A percentile compares a stretch with the other conserved stretches of the same genome.
Evolutionary conservation across 495 filamentous ascomycete species (phyloP).

Genomic region (Penicillium riverlandense): DNA sequence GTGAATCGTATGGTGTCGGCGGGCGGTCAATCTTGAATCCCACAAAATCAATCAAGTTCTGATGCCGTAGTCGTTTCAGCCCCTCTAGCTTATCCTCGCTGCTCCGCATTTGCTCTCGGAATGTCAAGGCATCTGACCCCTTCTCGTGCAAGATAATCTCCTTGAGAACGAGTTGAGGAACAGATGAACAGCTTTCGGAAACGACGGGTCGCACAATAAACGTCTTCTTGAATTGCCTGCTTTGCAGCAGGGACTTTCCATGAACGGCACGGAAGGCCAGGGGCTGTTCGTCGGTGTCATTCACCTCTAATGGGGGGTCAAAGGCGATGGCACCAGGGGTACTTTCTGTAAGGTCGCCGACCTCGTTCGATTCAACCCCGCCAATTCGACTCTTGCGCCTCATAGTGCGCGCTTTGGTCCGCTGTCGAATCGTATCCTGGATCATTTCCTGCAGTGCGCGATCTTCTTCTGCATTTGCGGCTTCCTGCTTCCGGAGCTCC

Average conservation of each 20-base stretch:
- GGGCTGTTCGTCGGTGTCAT: constrained; percentile 47
- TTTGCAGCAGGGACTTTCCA: constrained; percentile 50
- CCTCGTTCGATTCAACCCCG: constrained; percentile 22
- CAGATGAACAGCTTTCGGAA: constrained; percentile 36
- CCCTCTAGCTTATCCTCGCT: constrained; percentile 69
- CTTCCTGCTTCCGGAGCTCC: constrained; percentile 44
- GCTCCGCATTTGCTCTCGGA: constrained; percentile 46
- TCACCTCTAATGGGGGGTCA: constrained; percentile 59
- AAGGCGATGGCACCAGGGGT: constrained; percentile 51
- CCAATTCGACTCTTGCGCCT: constrained; percentile 33
- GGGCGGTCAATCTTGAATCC: constrained; percentile 67
- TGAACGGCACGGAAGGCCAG: constrained; percentile 58
- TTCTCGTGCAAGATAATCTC: constrained; percentile 33
- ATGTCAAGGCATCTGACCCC: constrained; percentile 39
- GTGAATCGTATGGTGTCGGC: constrained; percentile 13
- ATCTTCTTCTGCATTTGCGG: constrained; percentile 63
- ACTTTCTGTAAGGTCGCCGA: constrained; percentile 29
- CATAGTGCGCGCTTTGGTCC: constrained; percentile 30
- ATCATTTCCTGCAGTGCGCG: constrained; percentile 66
- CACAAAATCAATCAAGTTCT: constrained; percentile 69
- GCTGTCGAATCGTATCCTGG: constrained; percentile 61
- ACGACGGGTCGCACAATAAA: constrained; percentile 63
- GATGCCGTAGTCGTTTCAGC: constrained; percentile 65
- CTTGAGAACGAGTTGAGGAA: constrained; percentile 64
- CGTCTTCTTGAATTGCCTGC: constrained; percentile 49